Percentiles rank a stretch among this genome's conserved stretches.
Evolutionary conservation across 1,139 yeast genomes (phyloP).

Genomic region (Blastobotrys aristatus): DNA sequence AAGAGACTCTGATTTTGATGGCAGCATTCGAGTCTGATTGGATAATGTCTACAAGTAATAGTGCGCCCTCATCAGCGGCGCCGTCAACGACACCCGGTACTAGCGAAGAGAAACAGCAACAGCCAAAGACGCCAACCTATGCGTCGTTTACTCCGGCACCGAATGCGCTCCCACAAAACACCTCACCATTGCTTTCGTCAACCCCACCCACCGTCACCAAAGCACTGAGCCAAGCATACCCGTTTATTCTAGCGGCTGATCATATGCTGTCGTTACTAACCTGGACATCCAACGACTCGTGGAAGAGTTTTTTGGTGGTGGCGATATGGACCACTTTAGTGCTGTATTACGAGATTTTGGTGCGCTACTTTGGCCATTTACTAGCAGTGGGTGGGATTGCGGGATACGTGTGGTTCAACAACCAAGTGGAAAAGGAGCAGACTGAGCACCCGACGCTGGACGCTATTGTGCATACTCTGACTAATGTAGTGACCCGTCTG

Average conservation of each 20-base stretch:
- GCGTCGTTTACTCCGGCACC: conserved; percentile 34
- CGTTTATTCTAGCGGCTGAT: conserved; percentile 70
- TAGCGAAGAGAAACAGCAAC: not conserved
- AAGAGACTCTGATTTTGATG: conserved; percentile 5
- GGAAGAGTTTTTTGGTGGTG: conserved; percentile 66
- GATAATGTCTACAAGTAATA: conserved; percentile 14
- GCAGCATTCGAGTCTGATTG: conserved; percentile 18
- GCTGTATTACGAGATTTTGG: conserved; percentile 65
- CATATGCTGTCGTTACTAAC: conserved; percentile 67
- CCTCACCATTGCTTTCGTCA: conserved; percentile 38
- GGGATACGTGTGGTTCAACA: conserved; percentile 51
- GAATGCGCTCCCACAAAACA: conserved; percentile 32
- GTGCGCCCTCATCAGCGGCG: conserved; percentile 10
- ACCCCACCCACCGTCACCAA: conserved; percentile 92
- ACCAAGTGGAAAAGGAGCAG: conserved; percentile 42
- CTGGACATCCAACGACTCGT: conserved; percentile 86
- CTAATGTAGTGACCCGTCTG: conserved; percentile 68
- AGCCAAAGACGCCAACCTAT: conserved; percentile 21
- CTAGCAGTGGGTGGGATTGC: conserved; percentile 63
- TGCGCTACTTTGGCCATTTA: conserved; percentile 77
- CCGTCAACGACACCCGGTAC: conserved; percentile 8
- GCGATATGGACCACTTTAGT: conserved; percentile 55
- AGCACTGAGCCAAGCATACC: conserved; percentile 76
- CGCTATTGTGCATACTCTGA: conserved; percentile 77
- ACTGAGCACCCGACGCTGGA: conserved; percentile 75